These are phyloP conservation scores for Letharia columbiana DNA, from an alignment of 495 filamentous ascomycete species.

Conservation along the genomic window DNA sequence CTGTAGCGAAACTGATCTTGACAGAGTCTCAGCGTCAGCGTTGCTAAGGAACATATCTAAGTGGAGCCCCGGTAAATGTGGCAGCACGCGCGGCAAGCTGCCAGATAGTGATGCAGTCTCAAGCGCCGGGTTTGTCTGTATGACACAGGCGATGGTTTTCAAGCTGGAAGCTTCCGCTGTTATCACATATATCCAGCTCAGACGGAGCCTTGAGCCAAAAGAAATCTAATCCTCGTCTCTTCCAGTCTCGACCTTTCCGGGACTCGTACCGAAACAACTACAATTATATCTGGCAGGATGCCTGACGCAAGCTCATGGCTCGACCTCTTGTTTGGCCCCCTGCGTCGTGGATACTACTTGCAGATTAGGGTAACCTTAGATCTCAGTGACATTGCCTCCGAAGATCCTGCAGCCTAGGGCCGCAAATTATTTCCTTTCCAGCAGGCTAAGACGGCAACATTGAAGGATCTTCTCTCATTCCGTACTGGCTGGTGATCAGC, in stretches of 20 bases:
- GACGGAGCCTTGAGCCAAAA: background rate
- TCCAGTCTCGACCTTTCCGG: background rate
- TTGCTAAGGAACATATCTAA: background rate
- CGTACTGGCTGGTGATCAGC: background rate
- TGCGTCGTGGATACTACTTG: background rate
- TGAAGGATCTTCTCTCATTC: background rate
- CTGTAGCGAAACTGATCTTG: background rate
- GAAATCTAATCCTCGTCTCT: background rate
- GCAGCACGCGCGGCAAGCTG: background rate
- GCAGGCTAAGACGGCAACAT: background rate
- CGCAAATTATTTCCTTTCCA: background rate
- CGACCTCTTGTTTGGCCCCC: background rate
- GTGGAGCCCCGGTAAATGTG: background rate
- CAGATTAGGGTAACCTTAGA: background rate
- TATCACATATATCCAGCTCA: background rate
- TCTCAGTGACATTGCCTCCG: background rate
- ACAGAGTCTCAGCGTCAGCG: background rate
- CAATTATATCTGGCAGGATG: background rate
- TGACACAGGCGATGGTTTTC: background rate
- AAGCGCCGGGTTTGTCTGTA: background rate
- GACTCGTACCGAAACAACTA: background rate
- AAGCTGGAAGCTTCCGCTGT: background rate
- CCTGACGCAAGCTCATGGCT: background rate
- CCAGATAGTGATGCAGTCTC: background rate
- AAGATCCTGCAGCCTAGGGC: background rate